Evolutionary conservation across 2,329 filamentous ascomycete genomes (phyloP).

Genomic region (Pestalotiopsis sp.): DNA sequence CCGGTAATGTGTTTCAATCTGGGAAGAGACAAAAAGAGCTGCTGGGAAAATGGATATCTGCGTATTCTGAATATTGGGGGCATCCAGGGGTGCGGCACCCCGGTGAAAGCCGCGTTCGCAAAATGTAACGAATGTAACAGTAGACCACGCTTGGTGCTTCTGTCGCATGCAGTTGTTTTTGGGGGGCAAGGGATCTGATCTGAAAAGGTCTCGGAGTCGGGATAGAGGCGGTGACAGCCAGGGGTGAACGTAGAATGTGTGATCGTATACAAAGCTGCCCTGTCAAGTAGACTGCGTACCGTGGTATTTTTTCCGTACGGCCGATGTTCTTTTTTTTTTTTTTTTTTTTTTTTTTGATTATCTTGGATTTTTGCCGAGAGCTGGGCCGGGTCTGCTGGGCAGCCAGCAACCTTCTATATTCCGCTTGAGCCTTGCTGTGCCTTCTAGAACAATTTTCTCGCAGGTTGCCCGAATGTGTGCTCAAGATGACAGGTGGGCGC

Average conservation of each 20-base stretch:
- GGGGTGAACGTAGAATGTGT: slow-evolving; percentile 3
- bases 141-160: not conserved
- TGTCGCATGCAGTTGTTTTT: not conserved
- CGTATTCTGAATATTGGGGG: slow-evolving; percentile 11
- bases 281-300: not conserved
- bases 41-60: not conserved
- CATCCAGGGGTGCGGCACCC: slow-evolving; percentile 10
- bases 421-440: too few species aligned
- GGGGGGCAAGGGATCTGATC: not conserved
- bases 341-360: not conserved
- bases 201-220: slow-evolving; percentile 3
- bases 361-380: slow-evolving; percentile 2
- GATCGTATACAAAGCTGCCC: not conserved
- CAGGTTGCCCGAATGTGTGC: not conserved
- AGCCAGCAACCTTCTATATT: not conserved
- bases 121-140: not conserved
- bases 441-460: not conserved
- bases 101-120: not conserved
- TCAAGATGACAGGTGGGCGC: not conserved
- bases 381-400: not conserved
- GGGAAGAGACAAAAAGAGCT: not conserved
- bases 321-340: not conserved
- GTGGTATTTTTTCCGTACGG: slow-evolving; percentile 1
- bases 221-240: not conserved
- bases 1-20: slow-evolving; percentile 14